These are phyloP conservation scores for Botrytis porri DNA, from an alignment of 2,329 filamentous ascomycete genomes.

Conservation along the genomic window DNA sequence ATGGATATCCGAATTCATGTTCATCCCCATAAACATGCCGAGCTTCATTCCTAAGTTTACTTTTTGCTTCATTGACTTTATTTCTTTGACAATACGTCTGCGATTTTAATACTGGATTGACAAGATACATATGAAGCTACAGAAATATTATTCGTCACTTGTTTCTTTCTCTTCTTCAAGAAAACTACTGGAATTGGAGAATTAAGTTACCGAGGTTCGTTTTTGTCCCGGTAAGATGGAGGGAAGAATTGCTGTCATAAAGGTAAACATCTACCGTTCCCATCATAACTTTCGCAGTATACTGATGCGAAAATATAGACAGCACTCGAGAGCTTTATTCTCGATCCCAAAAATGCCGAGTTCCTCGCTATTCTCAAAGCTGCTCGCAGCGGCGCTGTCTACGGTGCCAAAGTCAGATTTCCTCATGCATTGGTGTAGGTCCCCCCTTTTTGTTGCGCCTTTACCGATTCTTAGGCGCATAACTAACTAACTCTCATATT, in stretches of 20 bases:
- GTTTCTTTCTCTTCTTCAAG: neutral
- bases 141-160: neutral
- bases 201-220: conserved; percentile 33
- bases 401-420: conserved; percentile 96
- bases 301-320: conserved; percentile 27
- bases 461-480: neutral
- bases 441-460: neutral
- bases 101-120: neutral
- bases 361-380: conserved; percentile 83
- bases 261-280: conserved; percentile 25
- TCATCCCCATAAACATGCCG: conserved; percentile 14
- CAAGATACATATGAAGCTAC: neutral
- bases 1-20: conserved; percentile 23
- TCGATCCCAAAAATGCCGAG: conserved; percentile 83
- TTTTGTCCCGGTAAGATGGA: conserved; percentile 30
- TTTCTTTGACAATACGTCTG: conserved; percentile 11
- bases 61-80: neutral
- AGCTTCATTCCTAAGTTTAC: conserved; percentile 24
- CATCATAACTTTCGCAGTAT: neutral
- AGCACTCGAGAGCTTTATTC: conserved; percentile 68
- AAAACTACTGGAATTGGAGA: conserved; percentile 17
- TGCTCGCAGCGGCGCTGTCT: conserved; percentile 93
- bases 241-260: conserved; percentile 29
- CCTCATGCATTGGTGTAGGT: conserved; percentile 89
- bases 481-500: conserved; percentile 2